Base-by-base conservation (phyloP, 164 flowering plant genomes). In the Hamamelis virginiana region DNA sequence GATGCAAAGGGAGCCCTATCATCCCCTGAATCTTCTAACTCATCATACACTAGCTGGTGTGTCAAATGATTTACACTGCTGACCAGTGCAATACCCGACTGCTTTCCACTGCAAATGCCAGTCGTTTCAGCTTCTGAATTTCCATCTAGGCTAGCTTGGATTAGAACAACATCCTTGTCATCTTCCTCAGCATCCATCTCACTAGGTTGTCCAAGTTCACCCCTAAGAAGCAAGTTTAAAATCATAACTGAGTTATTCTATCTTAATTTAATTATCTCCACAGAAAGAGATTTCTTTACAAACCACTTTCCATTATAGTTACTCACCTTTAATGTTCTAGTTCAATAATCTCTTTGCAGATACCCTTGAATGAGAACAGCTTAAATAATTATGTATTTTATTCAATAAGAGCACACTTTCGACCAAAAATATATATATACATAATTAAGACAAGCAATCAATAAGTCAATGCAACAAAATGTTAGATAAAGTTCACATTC, bases 11-110 rank as follows among this genome's bases (percentile, higher is more conserved):
- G 57, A 14, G 53, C 72, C 26, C 50, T 52, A 59, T 83, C 86
- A 66, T 80, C 89, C 56, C 28, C 86, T 8, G 77, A 83, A 77
- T 91, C 90, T 33, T 64, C 72, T 58, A 80, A 47, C 33, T 77
- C 82, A 74, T 77, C 76, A 19, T 73, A 68, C 28, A 62, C 4
- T 57, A 65, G 60, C 65, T 74, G 78, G 41, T 43, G 67, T 57
- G 72, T 60, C 56, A 47, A 23, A 72, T 70, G 19, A 65, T 71
- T 65, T 1, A 45, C 52, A 55, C 57, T 48, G 46, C 64, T 68
- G 9, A 55, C 46, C 18, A 51, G 57, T 58, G 50, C 62, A 57
- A 11, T 63, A 62, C 45, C 65, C 52, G 23, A 65, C 13, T 25
- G 57, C 47, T 73, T 64, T 11, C n/a, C 67, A 10, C 64, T 69